phyloP scores from a whole-genome alignment of 495 filamentous ascomycete species.

The Penicillium soppii region DNA sequence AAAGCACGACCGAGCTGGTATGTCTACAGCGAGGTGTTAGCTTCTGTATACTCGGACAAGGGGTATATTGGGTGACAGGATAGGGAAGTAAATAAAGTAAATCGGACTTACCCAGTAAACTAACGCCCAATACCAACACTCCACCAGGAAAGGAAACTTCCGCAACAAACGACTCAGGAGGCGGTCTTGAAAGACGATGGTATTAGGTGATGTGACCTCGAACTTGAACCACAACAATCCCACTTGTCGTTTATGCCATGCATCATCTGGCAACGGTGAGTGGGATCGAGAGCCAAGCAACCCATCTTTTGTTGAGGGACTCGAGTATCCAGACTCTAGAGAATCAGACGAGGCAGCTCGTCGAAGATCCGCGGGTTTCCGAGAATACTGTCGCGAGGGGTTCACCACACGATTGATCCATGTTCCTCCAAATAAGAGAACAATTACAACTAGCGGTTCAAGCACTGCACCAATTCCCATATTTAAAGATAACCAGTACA shows the following conservation, averaged over 20 bases:
- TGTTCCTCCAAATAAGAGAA: constrained; percentile 57
- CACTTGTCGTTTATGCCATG: constrained; percentile 46
- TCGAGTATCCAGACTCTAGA: constrained; percentile 30
- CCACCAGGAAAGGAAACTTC: constrained; percentile 72
- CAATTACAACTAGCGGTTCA: constrained; percentile 55
- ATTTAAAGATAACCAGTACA: constrained; percentile 1
- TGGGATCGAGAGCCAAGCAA: constrained; percentile 21
- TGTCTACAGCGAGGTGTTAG: constrained; percentile 33
- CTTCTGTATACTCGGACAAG: not conserved
- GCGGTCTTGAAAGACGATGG: constrained; percentile 49
- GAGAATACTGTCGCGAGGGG: constrained; percentile 5
- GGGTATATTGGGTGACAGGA: not conserved
- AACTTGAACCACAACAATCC: constrained; percentile 28
- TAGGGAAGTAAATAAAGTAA: not conserved
- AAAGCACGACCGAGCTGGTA: constrained; percentile 65
- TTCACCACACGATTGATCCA: constrained; percentile 53
- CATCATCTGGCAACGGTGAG: constrained; percentile 32
- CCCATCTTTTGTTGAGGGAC: constrained; percentile 32
- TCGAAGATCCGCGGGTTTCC: constrained; percentile 14
- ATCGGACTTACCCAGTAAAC: constrained; percentile 56
- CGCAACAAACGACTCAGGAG: constrained; percentile 59
- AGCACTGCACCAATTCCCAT: constrained; percentile 54
- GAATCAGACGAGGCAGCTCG: constrained; percentile 28
- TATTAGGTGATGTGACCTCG: constrained; percentile 55
- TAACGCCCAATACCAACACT: constrained; percentile 80